phyloP scores from a whole-genome alignment of 495 filamentous ascomycete species.

The Hypoxylon crocopeplum region DNA sequence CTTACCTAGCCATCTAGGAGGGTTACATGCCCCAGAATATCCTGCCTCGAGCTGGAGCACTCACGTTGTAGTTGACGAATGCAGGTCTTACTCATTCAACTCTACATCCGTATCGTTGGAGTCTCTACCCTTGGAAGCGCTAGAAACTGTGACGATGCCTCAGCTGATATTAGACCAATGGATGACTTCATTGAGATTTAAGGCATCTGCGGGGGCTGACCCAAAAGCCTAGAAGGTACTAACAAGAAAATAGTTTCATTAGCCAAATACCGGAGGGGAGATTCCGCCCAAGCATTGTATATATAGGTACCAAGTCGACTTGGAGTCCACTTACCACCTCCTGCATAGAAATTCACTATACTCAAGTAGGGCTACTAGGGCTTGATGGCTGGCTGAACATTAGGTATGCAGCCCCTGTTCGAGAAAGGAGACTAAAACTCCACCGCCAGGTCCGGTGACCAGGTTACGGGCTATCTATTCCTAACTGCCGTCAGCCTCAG shows the following conservation, averaged over 20 bases:
- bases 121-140: neutral
- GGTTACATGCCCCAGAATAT: too few species aligned
- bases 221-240: neutral
- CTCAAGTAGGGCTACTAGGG: neutral
- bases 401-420: slow-evolving; percentile 18
- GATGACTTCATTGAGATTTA: slow-evolving; percentile 3
- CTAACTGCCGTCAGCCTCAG: neutral
- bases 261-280: neutral
- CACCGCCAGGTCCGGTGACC: neutral
- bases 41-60: too few species aligned
- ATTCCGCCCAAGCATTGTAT: neutral
- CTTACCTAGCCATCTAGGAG: neutral
- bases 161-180: neutral
- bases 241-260: neutral
- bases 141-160: too few species aligned
- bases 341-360: neutral
- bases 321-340: neutral
- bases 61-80: too few species aligned
- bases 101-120: neutral
- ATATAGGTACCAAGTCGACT: neutral
- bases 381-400: slow-evolving; percentile 9
- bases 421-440: neutral
- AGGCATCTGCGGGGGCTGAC: neutral
- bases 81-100: too few species aligned
- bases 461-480: neutral